Evolutionary conservation across 257 asterid genomes (phyloP).

Genomic region (Misopates orontium): DNA sequence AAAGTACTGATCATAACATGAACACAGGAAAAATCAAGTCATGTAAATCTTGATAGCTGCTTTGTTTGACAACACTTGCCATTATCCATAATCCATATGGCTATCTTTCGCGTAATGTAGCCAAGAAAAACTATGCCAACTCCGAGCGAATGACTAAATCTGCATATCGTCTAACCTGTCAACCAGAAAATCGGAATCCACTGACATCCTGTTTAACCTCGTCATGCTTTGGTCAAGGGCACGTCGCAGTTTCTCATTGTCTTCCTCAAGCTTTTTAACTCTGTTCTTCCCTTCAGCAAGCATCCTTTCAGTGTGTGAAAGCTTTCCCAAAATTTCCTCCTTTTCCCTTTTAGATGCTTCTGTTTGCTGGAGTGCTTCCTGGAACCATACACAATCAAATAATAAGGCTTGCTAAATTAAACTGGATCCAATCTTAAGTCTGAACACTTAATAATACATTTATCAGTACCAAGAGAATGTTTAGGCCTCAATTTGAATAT

Average conservation of each 20-base stretch:
- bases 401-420: slow-evolving; percentile 1
- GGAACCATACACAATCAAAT: slow-evolving; percentile 31
- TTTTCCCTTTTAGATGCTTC: slow-evolving; percentile 64
- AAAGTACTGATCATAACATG: background rate
- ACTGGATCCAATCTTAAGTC: slow-evolving; percentile 2
- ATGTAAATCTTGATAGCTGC: background rate
- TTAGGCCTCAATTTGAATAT: background rate
- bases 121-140: background rate
- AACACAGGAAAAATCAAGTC: background rate
- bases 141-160: slow-evolving; percentile 8
- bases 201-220: slow-evolving; percentile 96
- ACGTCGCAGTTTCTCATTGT: slow-evolving; percentile 88
- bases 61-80: background rate
- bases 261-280: slow-evolving; percentile 84
- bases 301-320: slow-evolving; percentile 64
- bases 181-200: slow-evolving; percentile 94
- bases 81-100: background rate
- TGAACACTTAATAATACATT: slow-evolving; percentile 8
- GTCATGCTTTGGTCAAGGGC: slow-evolving; percentile 98
- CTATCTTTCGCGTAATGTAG: slow-evolving; percentile 14
- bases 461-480: background rate
- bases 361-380: slow-evolving; percentile 73
- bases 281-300: slow-evolving; percentile 72
- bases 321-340: slow-evolving; percentile 57
- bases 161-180: slow-evolving; percentile 67